Conservation (phyloP, 1,139 yeast genomes). For the Suhomyces coccinellae region DNA sequence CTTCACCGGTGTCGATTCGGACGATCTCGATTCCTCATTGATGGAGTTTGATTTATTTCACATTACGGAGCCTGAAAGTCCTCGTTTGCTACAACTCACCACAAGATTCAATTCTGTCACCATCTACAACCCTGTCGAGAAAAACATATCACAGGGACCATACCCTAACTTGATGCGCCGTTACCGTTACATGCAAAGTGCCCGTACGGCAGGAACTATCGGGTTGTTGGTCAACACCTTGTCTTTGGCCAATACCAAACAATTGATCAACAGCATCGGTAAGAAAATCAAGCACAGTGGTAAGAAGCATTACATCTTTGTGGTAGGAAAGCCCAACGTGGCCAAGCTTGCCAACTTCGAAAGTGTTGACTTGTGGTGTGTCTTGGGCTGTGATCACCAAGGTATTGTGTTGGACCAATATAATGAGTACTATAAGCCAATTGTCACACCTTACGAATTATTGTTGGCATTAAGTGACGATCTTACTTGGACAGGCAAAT, state of each 20-base stretch:
- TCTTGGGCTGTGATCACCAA: conserved; percentile 91
- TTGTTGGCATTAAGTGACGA: conserved; percentile 74
- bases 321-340: conserved; percentile 98
- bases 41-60: conserved; percentile 60
- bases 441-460: conserved; percentile 90
- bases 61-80: conserved; percentile 71
- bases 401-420: conserved; percentile 81
- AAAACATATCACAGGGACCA: conserved; percentile 51
- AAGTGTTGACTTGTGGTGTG: conserved; percentile 88
- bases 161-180: conserved; percentile 79
- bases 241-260: conserved; percentile 70
- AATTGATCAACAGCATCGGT: conserved; percentile 59
- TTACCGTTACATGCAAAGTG: conserved; percentile 82
- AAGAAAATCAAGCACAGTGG: conserved; percentile 69
- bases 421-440: conserved; percentile 84
- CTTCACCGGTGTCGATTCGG: conserved; percentile 21
- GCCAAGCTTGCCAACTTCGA: conserved; percentile 96
- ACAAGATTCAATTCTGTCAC: conserved; percentile 63
- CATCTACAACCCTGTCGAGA: conserved; percentile 42
- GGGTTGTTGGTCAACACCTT: conserved; percentile 90
- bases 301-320: conserved; percentile 89
- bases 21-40: conserved; percentile 21
- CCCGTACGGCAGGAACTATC: conserved; percentile 86
- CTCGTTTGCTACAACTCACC: conserved; percentile 71
- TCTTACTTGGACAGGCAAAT: conserved; percentile 85